These are phyloP conservation scores for Chondrostereum purpureum DNA, from an alignment of 1,284 basidiomycete species.

Conservation along the genomic window DNA sequence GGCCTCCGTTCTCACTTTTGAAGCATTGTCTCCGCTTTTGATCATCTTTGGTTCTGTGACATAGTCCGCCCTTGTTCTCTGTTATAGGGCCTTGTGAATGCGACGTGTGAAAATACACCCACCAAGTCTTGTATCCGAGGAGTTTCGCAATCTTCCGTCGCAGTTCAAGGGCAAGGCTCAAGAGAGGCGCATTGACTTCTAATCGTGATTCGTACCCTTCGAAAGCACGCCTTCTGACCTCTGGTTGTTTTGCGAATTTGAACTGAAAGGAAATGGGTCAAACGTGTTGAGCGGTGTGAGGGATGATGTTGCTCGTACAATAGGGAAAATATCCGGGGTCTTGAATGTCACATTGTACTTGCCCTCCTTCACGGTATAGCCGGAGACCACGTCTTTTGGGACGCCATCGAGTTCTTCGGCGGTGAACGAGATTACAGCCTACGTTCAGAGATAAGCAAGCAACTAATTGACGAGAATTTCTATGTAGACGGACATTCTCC, in stretches of 20 bases:
- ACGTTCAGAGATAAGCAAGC: slow-evolving; percentile 6
- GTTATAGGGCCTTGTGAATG: slow-evolving; percentile 2
- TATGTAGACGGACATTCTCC: slow-evolving; percentile 64
- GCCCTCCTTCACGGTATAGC: slow-evolving; percentile 56
- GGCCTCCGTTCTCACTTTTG: slow-evolving; percentile 31
- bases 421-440: slow-evolving; percentile 63
- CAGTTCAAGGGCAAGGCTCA: slow-evolving; percentile 59
- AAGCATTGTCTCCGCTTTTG: slow-evolving; percentile 56
- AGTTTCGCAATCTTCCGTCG: slow-evolving; percentile 63
- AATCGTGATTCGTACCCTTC: slow-evolving; percentile 66
- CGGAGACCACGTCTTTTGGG: slow-evolving; percentile 69
- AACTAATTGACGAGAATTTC: no score
- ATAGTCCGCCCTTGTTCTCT: slow-evolving; percentile 55
- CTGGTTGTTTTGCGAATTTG: slow-evolving; percentile 67
- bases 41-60: slow-evolving; percentile 82
- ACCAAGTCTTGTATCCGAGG: slow-evolving; percentile 70
- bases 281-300: slow-evolving; percentile 1
- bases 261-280: slow-evolving; percentile 53
- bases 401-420: slow-evolving; percentile 72
- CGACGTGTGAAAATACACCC: not conserved
- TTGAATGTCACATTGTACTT: slow-evolving; percentile 68
- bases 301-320: slow-evolving; percentile 38
- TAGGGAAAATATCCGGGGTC: slow-evolving; percentile 71
- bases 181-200: slow-evolving; percentile 59
- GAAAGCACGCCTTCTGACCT: slow-evolving; percentile 58